These are phyloP conservation scores for Hyaloperonospora brassicae DNA, from an alignment of 352 stramenopile species.

Conservation along the genomic window DNA sequence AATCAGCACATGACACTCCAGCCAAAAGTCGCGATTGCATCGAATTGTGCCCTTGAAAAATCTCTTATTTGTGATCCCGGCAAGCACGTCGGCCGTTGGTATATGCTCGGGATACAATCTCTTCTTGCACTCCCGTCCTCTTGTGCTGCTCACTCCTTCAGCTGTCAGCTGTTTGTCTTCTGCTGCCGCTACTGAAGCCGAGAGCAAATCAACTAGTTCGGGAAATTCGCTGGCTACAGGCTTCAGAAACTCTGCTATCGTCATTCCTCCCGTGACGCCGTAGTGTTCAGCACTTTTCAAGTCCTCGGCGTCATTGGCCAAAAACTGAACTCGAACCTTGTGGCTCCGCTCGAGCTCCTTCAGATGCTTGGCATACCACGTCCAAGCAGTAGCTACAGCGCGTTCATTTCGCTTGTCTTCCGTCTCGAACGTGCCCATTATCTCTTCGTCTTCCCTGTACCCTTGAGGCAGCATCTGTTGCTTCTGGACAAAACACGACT, in stretches of 20 bases:
- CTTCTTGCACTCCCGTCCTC: conserved; percentile 29
- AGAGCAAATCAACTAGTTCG: conserved; percentile 55
- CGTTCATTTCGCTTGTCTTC: conserved; percentile 83
- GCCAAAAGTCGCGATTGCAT: conserved; percentile 80
- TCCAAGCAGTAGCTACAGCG: conserved; percentile 68
- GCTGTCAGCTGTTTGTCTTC: conserved; percentile 20
- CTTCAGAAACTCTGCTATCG: conserved; percentile 53
- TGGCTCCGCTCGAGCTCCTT: conserved; percentile 41
- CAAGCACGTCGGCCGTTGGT: conserved; percentile 62
- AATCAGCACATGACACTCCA: conserved; percentile 77
- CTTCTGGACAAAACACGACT: conserved; percentile 66
- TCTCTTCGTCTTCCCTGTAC: conserved; percentile 11
- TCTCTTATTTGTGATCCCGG: conserved; percentile 80
- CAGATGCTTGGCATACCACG: conserved; percentile 69
- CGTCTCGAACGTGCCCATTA: conserved; percentile 32
- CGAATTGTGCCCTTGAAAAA: conserved; percentile 87
- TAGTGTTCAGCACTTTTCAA: conserved; percentile 33
- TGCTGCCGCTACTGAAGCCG: conserved; percentile 26
- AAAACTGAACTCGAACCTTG: conserved; percentile 38
- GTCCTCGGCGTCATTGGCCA: conserved; percentile 64
- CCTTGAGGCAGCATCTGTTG: conserved; percentile 27
- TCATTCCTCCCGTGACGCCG: conserved; percentile 44
- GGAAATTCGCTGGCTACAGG: conserved; percentile 36
- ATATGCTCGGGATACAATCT: conserved; percentile 76
- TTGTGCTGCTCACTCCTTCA: conserved; percentile 38